Base-by-base conservation (phyloP, 768 basidiomycete genomes). In the Leccinum incarnatum region DNA sequence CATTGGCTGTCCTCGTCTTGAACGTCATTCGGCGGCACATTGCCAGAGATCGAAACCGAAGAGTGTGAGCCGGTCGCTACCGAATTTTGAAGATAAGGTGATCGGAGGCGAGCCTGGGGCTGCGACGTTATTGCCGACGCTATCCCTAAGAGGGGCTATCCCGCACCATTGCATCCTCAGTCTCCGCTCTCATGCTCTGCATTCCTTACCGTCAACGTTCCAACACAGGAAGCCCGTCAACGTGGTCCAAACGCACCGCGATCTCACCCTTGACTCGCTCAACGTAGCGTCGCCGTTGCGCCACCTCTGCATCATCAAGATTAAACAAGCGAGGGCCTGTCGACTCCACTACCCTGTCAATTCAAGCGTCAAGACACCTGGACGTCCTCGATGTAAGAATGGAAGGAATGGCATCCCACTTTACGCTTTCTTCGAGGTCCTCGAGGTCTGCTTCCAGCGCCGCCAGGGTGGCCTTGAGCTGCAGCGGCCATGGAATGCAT, bases 341-440 rank as follows among this genome's bases (percentile, higher is more conserved):
- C 11, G 85, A 83, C 69, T 96, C 95, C 1, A 97, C 91, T 45
- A 94, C 91, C 71, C 92, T 94, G 66, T 37, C 55, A 53, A 57
- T 56, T 42, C 58, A 60, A 57, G 42, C 5, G 53, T 59, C 51
- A 60, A 23, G 23, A 55, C 15, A 53, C 14, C 34, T 23, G 15
- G n/a, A 36, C 34, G 32, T 17, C 27, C 27, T 29, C 52, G 2
- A 32, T 34, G 19, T 36, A 42, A 32, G 6, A 10, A 23, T 37
- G 34, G 45, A 51, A 40, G 4, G 27, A 27, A n/a, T 40, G 23
- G 56, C 52, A 1, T 70, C 82, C 62, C 72, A 92, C 91, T 84
- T 87, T 47, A 98, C 95, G 67, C 92, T 94, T 68, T 93, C 93
- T 52, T 97, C 95, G n/a, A 98, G 75, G 70, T 94, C 94, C 60